These are phyloP conservation scores for Cornus controversa DNA, from an alignment of 148 eudicot species.

Conservation along the genomic window DNA sequence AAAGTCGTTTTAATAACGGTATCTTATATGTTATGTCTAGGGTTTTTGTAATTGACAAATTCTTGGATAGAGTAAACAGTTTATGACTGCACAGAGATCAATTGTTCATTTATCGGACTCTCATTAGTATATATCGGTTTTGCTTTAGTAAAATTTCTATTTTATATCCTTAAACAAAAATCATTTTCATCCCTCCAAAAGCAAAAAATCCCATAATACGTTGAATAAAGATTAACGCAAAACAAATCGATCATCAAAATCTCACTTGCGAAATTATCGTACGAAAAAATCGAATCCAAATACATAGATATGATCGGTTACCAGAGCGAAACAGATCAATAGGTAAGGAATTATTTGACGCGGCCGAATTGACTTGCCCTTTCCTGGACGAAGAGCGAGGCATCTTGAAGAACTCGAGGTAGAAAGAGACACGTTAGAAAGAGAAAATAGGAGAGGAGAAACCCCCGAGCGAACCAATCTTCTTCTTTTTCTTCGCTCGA, in stretches of 20 bases:
- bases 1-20: background rate
- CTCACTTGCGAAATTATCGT: background rate
- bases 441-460: background rate
- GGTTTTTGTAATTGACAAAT: background rate
- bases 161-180: background rate
- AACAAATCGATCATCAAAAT: background rate
- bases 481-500: conserved; percentile 6
- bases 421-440: background rate
- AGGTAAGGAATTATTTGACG: conserved; percentile 7
- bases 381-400: conserved; percentile 17
- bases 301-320: background rate
- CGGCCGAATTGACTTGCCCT: conserved; percentile 16
- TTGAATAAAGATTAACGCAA: background rate
- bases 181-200: background rate
- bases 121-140: background rate
- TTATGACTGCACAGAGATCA: background rate
- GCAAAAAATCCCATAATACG: too few species aligned
- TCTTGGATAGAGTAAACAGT: background rate
- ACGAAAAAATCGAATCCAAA: background rate
- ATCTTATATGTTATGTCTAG: background rate
- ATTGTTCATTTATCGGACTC: background rate
- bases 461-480: conserved; percentile 9
- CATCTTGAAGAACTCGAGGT: conserved; percentile 13
- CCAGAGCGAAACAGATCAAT: conserved; percentile 13
- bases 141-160: background rate